Evolutionary conservation across 1,139 yeast genomes (phyloP), one percentile per base, ranked within the genome.

Genomic region (Saccharomyces hybrid): DNA sequence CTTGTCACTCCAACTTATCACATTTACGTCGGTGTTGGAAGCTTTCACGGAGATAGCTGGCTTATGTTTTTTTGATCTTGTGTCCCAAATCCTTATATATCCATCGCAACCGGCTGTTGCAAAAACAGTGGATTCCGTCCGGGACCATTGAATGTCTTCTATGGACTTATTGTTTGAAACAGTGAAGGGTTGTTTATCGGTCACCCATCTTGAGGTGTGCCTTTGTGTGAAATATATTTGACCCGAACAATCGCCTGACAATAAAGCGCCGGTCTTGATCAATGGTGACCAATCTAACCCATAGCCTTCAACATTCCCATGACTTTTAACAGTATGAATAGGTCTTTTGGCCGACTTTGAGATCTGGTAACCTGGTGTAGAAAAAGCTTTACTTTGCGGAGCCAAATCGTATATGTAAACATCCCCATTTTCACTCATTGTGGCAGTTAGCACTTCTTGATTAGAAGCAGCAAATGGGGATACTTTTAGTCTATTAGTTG

Each of bases 121-220:
- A 71, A 93, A 93, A 32, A 93, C 99, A 0, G 97, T 89, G 59
- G 79, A 80, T 70, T 93, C 99, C 4, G 91, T 82, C 52, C 86
- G 87, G 23, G 97, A 88, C 98, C 99, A 93, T 72, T 93, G 98
- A 58, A 93, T 81, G 70, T 93, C 99, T 74, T 93, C 99, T 56
- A 93, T 87, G 14, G 96, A 88, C 50, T 70, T 60, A 54, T 74
- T 71, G 58, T 88, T 82, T 54, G 80, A 78, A 23, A 83, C 84
- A 48, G 86, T 83, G 71, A 83, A 93, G 34, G 98, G 88, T 11
- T 84, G 82, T 66, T 84, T 83, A 65, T 93, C 98, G 7, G 98
- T 90, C 50, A 78, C 76, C 97, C 97, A 93, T 61, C 82, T 86
- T 16, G 84, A 77, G 26, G 88, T 80, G 48, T 88, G 86, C 70